Evolutionary conservation across 108 stramenopile species (phyloP).

Genomic region (Nannochloropsis granulata): DNA sequence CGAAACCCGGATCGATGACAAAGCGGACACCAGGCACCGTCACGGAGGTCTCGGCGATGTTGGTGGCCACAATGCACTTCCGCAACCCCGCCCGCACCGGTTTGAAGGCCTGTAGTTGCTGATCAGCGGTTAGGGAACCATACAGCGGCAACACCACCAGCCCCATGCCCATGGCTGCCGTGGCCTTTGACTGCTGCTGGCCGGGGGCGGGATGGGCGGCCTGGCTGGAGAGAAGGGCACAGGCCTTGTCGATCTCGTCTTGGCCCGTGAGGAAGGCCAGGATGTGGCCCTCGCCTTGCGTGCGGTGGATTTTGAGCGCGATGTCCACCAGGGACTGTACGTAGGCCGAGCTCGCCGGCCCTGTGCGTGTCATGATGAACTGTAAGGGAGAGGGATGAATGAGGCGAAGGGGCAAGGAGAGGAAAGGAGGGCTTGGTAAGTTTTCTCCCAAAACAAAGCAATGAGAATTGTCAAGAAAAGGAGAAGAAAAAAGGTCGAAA

Average conservation of each 20-base stretch:
- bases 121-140: slow-evolving; percentile 56
- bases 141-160: slow-evolving; percentile 64
- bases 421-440: background rate
- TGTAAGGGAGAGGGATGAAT: background rate
- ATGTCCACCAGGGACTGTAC: slow-evolving; percentile 32
- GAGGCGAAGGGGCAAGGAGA: background rate
- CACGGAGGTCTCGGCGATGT: slow-evolving; percentile 94
- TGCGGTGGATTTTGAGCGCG: slow-evolving; percentile 31
- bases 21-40: slow-evolving; percentile 79
- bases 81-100: slow-evolving; percentile 10
- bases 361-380: slow-evolving; percentile 30
- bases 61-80: slow-evolving; percentile 71
- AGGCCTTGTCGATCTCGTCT: slow-evolving; percentile 39
- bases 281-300: slow-evolving; percentile 34
- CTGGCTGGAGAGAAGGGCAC: slow-evolving; percentile 1
- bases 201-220: background rate
- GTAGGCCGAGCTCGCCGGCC: slow-evolving; percentile 25
- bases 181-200: background rate
- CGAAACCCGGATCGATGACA: slow-evolving; percentile 86
- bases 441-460: background rate
- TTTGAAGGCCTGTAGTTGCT: slow-evolving; percentile 35
- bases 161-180: background rate
- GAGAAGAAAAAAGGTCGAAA: background rate
- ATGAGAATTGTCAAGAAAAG: background rate
- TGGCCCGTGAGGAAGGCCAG: slow-evolving; percentile 42